Conservation (phyloP, 257 asterid species). For the Gynochthodes officinalis region DNA sequence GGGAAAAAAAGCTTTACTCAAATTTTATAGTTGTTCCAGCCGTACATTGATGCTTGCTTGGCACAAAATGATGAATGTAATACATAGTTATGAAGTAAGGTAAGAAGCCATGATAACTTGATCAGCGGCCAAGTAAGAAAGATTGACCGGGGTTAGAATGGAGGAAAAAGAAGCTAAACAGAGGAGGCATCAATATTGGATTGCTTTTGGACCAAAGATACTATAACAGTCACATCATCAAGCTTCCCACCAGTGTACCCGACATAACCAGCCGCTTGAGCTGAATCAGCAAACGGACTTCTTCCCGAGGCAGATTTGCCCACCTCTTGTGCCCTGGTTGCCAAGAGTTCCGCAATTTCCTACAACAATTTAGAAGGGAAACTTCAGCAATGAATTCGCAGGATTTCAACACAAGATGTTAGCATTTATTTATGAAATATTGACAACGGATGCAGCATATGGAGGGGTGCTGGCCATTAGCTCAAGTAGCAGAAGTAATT, state of each 20-base stretch:
- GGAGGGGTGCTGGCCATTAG: background rate
- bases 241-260: constrained; percentile 72
- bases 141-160: background rate
- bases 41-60: background rate
- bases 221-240: constrained; percentile 75
- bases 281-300: constrained; percentile 78
- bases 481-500: background rate
- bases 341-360: constrained; percentile 75
- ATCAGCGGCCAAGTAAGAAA: background rate
- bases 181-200: background rate
- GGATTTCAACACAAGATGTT: no score
- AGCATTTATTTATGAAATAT: background rate
- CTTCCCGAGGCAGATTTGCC: constrained; percentile 49
- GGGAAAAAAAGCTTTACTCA: no score
- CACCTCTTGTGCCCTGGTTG: constrained; percentile 54
- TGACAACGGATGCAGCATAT: background rate
- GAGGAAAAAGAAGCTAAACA: background rate
- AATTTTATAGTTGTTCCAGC: background rate
- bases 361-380: constrained; percentile 15
- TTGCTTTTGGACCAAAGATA: constrained; percentile 51
- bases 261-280: constrained; percentile 66
- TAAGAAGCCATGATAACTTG: background rate
- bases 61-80: no score
- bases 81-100: background rate
- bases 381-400: background rate